Conservation (phyloP, 768 basidiomycete species). For the Daedalea quercina region DNA sequence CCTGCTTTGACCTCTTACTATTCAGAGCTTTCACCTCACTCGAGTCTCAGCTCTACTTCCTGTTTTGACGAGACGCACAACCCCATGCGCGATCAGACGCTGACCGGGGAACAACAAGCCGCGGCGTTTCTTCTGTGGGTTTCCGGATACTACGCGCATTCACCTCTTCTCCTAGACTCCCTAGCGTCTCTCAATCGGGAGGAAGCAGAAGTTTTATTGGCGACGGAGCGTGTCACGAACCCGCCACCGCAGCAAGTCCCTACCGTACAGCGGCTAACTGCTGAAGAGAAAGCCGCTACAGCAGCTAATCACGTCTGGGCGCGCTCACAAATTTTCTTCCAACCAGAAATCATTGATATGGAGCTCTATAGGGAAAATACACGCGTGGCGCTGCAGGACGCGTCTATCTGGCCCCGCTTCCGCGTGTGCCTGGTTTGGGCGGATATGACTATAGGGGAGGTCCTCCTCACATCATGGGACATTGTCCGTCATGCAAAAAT, state of each 20-base stretch:
- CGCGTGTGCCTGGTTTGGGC: slow-evolving; percentile 2
- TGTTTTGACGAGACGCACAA: background rate
- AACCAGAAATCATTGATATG: background rate
- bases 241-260: slow-evolving; percentile 2
- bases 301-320: background rate
- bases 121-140: slow-evolving; percentile 4
- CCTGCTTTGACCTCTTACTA: background rate
- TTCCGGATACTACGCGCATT: slow-evolving; percentile 8
- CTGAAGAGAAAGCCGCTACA: background rate
- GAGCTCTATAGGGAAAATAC: slow-evolving; percentile 4
- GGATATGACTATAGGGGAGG: slow-evolving; percentile 2
- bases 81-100: slow-evolving; percentile 14
- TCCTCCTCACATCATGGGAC: background rate
- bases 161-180: background rate
- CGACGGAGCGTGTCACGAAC: background rate
- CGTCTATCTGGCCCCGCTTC: background rate
- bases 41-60: background rate
- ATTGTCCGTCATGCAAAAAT: background rate
- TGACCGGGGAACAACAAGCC: slow-evolving; percentile 7
- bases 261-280: background rate
- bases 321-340: background rate
- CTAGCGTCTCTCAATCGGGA: background rate
- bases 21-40: background rate
- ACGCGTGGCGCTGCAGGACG: background rate
- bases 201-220: background rate